Percentiles rank a stretch among this genome's conserved stretches.
phyloP scores from a whole-genome alignment of 1,284 basidiomycete species.

The Cutaneotrichosporon cavernicola region DNA sequence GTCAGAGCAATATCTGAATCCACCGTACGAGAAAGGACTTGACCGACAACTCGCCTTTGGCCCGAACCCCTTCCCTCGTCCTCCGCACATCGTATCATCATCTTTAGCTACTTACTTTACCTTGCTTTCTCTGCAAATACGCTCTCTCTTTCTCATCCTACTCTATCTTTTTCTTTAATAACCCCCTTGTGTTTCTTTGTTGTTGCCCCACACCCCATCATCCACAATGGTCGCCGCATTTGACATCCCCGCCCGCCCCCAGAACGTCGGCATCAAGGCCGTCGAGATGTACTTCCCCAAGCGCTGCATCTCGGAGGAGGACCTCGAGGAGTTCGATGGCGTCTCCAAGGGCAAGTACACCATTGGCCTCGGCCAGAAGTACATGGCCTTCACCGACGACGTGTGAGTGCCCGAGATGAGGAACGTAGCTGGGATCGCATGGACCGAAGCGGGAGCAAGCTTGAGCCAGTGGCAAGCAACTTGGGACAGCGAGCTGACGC shows the following conservation, averaged over 20 bases:
- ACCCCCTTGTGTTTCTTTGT: slow-evolving; percentile 4
- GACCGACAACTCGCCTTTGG: not conserved
- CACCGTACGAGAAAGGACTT: not conserved
- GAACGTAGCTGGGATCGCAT: not conserved
- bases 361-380: slow-evolving; percentile 96
- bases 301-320: slow-evolving; percentile 91
- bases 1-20: not conserved
- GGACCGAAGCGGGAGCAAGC: not conserved
- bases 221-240: slow-evolving; percentile 33
- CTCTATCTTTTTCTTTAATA: not conserved
- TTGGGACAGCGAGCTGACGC: slow-evolving; percentile 8
- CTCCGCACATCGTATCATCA: slow-evolving; percentile 7
- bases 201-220: slow-evolving; percentile 5
- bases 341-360: slow-evolving; percentile 98
- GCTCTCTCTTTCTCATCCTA: not conserved
- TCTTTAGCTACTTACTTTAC: not conserved
- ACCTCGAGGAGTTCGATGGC: slow-evolving; percentile 92
- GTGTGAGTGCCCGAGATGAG: slow-evolving; percentile 51
- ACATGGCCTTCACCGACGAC: slow-evolving; percentile 97
- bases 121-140: not conserved
- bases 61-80: not conserved
- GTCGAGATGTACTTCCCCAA: slow-evolving; percentile 93
- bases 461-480: not conserved
- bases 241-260: slow-evolving; percentile 63
- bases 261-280: slow-evolving; percentile 87